Evolutionary conservation across 2,329 filamentous ascomycete species (phyloP).

Genomic region (Colletotrichum horii): DNA sequence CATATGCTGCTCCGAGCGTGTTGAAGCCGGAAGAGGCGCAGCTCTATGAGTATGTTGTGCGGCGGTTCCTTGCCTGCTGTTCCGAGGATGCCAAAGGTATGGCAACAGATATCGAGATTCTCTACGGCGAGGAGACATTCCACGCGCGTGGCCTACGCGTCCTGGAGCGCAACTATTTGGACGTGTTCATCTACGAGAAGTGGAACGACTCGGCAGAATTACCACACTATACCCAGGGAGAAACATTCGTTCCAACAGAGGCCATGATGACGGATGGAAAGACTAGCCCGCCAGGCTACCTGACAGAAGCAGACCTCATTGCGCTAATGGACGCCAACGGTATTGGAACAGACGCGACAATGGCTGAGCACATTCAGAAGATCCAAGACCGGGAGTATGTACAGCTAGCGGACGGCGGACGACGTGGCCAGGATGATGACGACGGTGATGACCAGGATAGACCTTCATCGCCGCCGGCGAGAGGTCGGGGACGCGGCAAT

Average conservation of each 20-base stretch:
- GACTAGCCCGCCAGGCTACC: slow-evolving; percentile 81
- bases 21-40: slow-evolving; percentile 71
- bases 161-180: slow-evolving; percentile 87
- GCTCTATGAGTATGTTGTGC: slow-evolving; percentile 90
- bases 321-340: slow-evolving; percentile 98
- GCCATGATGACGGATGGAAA: slow-evolving; percentile 91
- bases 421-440: slow-evolving; percentile 39
- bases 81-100: slow-evolving; percentile 91
- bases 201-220: slow-evolving; percentile 90
- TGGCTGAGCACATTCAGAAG: slow-evolving; percentile 98
- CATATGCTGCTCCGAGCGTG: slow-evolving; percentile 74
- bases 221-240: slow-evolving; percentile 79
- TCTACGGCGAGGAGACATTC: slow-evolving; percentile 85
- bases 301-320: slow-evolving; percentile 95
- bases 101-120: slow-evolving; percentile 82
- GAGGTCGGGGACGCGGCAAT: slow-evolving; percentile 50
- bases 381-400: slow-evolving; percentile 92
- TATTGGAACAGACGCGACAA: slow-evolving; percentile 97
- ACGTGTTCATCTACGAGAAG: slow-evolving; percentile 95
- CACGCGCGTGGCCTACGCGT: slow-evolving; percentile 84
- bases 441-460: slow-evolving; percentile 43
- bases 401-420: slow-evolving; percentile 59
- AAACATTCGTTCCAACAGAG: slow-evolving; percentile 86
- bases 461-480: slow-evolving; percentile 40
- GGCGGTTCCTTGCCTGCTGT: slow-evolving; percentile 93